Base-by-base conservation (phyloP, 2,329 filamentous ascomycete genomes). In the Coniochaeta sp. region DNA sequence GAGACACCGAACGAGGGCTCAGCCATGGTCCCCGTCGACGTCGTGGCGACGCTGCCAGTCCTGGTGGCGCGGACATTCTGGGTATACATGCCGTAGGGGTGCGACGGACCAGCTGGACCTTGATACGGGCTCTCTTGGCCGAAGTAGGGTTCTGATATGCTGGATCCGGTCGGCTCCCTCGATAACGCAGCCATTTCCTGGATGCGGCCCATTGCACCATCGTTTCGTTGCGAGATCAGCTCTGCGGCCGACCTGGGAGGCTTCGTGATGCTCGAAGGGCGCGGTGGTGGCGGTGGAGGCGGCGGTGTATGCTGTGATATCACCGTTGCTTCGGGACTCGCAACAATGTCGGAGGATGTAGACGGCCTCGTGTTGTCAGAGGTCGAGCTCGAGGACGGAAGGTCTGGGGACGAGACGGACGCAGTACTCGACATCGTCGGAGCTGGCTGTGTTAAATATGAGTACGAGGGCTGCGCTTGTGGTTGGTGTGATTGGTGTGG, bases 71-170 rank as follows among this genome's bases (percentile, higher is more conserved):
- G 93, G 26, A 88, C 82, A 59, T 86, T 83, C 70, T 96, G 91
- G 7, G 88, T 85, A 72, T 96, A 96, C 85, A 93, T 88, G 66
- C 84, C 85, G 71, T 96, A 96, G 0, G 91, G 90, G 72, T 95
- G 89, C 58, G 90, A 95, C 19, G 91, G 91, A 2, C 87, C 88
- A 3, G 83, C 85, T 1, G 86, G 83, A 7, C 87, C 89, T 58
- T 83, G 82, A 65, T 91, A 90, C 14, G 89, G 88, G 61, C 84
- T 87, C 60, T 90, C 81, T 3, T 78, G 63, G 34, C 72, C 71
- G 22, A 80, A 68, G 42, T 74, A 72, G 3, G 73, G 70, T n/a
- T 56, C 62, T 12, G 73, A 71, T 1, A 72, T 70, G 50, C 73
- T 74, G 3, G 75, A 75, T 12, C 66, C 62, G 59, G 69, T 76